phyloP scores from a whole-genome alignment of 164 flowering plant genomes.

The Vitis amurensis region DNA sequence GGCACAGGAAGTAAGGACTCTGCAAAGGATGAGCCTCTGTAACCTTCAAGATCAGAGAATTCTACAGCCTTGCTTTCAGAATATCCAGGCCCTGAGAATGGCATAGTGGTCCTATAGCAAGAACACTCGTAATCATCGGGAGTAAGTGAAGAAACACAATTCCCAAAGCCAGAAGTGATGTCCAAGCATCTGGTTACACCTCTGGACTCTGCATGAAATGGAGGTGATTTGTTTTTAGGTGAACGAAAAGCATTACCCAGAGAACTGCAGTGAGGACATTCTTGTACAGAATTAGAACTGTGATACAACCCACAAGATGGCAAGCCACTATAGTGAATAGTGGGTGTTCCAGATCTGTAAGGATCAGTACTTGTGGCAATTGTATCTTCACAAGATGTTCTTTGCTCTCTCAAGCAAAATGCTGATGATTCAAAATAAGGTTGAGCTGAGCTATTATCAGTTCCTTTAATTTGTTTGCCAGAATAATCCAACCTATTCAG shows the following conservation, averaged over 20 bases:
- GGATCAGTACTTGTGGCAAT: conserved; percentile 11
- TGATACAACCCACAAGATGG: conserved; percentile 12
- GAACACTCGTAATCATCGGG: not conserved
- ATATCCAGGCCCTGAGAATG: not conserved
- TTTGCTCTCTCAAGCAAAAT: no score
- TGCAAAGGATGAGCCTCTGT: not conserved
- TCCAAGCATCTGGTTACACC: not conserved
- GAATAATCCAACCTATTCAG: conserved; percentile 5
- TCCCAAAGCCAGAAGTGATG: not conserved
- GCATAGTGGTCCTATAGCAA: not conserved
- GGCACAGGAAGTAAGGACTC: conserved; percentile 1
- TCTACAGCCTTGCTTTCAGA: not conserved
- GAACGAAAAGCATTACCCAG: not conserved
- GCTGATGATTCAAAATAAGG: no score
- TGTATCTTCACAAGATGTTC: conserved; percentile 19
- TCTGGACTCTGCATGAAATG: not conserved
- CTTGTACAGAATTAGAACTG: conserved; percentile 1
- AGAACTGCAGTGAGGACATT: not conserved
- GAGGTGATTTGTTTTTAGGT: not conserved
- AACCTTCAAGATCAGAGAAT: not conserved
- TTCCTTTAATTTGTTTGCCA: conserved; percentile 7
- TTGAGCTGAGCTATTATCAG: not conserved
- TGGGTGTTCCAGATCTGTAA: conserved; percentile 13
- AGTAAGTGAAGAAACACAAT: not conserved
- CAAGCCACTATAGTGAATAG: conserved; percentile 3